Conservation (phyloP, 805 yeast species). For the Wickerhamiella siamensis region DNA sequence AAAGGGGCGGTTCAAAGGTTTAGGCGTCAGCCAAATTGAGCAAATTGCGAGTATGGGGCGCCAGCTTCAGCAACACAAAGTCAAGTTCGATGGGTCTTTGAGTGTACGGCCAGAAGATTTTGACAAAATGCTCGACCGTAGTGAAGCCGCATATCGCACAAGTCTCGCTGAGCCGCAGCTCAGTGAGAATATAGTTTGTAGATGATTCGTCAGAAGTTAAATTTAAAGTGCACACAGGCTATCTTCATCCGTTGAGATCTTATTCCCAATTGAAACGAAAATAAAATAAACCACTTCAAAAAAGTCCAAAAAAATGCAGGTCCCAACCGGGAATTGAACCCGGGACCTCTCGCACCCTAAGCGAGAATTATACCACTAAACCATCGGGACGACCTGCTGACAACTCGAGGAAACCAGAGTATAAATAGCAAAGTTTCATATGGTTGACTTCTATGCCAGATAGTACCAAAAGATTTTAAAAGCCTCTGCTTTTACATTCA, state of each 20-base stretch:
- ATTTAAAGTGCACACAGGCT: too few species aligned
- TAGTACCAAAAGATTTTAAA: too few species aligned
- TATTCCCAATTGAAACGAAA: too few species aligned
- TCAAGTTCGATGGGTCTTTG: conserved; percentile 24
- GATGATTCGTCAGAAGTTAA: too few species aligned
- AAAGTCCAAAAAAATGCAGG: conserved; percentile 1
- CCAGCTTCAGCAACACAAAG: conserved; percentile 30
- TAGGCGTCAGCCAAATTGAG: conserved; percentile 11
- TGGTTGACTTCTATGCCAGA: too few species aligned
- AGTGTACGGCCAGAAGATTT: conserved; percentile 11
- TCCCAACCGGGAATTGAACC: conserved; percentile 12
- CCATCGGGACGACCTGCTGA: conserved; percentile 5
- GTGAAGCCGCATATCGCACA: conserved; percentile 12
- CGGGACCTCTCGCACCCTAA: conserved; percentile 11
- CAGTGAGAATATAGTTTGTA: conserved; percentile 12
- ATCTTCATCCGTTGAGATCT: too few species aligned
- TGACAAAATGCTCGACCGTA: conserved; percentile 16
- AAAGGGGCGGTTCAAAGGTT: conserved; percentile 32
- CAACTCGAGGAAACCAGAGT: background rate
- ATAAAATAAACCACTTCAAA: too few species aligned
- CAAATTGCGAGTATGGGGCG: conserved; percentile 10
- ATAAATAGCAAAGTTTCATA: too few species aligned
- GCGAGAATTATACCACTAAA: conserved; percentile 10
- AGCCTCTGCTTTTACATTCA: too few species aligned
- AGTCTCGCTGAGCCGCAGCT: conserved; percentile 10